These are phyloP conservation scores for Porphyra umbilicalis DNA, from an alignment of 31 red algal genomes.

Conservation along the genomic window DNA sequence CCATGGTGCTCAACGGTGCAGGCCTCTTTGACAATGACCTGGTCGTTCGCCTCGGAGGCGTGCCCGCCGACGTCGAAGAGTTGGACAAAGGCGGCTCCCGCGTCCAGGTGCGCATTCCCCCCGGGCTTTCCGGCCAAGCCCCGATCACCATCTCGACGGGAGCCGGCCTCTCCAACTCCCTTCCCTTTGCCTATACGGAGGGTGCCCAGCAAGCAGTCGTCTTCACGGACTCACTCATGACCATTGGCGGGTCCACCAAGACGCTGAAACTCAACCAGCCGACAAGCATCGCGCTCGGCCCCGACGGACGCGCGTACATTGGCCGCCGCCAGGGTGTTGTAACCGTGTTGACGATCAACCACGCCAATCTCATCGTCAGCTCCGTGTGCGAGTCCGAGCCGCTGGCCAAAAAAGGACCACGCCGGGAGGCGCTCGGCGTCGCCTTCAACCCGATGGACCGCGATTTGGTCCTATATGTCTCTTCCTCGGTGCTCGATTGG, in stretches of 20 bases:
- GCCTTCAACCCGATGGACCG: slow-evolving; percentile 26
- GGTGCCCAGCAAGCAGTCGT: slow-evolving; percentile 16
- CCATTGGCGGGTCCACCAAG: slow-evolving; percentile 19
- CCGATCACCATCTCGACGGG: slow-evolving; percentile 12
- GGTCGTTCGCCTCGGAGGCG: slow-evolving; percentile 17
- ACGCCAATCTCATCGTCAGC: slow-evolving; percentile 14
- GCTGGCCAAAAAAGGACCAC: slow-evolving; percentile 20
- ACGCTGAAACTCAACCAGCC: slow-evolving; percentile 23
- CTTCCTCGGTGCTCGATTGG: slow-evolving; percentile 15
- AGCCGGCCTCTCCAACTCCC: slow-evolving; percentile 17
- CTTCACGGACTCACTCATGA: slow-evolving; percentile 32
- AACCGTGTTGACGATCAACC: slow-evolving; percentile 20
- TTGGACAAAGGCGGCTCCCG: background rate
- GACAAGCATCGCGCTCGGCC: slow-evolving; percentile 22
- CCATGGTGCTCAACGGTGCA: background rate
- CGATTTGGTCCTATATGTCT: slow-evolving; percentile 8
- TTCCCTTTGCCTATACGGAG: slow-evolving; percentile 26
- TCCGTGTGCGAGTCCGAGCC: slow-evolving; percentile 18
- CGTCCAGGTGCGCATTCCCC: slow-evolving; percentile 18
- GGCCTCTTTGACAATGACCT: slow-evolving; percentile 41
- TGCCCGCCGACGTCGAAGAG: background rate
- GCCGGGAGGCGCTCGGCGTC: slow-evolving; percentile 21
- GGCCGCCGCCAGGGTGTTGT: slow-evolving; percentile 27
- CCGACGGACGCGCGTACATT: slow-evolving; percentile 32
- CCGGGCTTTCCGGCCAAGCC: slow-evolving; percentile 18